phyloP scores from a whole-genome alignment of 1,139 yeast species.

The Hanseniaspora uvarum region DNA sequence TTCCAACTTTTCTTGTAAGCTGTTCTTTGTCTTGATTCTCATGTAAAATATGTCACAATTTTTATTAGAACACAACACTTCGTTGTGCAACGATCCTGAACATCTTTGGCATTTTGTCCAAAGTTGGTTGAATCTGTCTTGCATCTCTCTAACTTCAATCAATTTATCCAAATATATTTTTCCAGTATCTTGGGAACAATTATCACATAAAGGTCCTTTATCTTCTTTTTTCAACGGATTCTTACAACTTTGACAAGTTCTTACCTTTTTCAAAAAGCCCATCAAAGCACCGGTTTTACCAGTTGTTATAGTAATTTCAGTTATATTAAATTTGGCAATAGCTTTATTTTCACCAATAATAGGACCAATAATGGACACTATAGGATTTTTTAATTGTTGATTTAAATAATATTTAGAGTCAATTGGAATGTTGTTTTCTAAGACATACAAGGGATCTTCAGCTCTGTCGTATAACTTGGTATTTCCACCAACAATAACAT shows the following conservation, averaged over 20 bases:
- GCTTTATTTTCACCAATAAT: conserved; percentile 81
- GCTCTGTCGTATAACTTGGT: conserved; percentile 90
- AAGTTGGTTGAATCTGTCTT: conserved; percentile 70
- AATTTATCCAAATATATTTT: conserved; percentile 69
- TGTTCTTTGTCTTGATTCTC: conserved; percentile 93
- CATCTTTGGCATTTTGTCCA: conserved; percentile 99
- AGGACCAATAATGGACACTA: conserved; percentile 89
- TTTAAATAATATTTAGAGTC: conserved; percentile 91
- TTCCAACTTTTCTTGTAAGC: conserved; percentile 53
- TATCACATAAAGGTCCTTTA: conserved; percentile 71
- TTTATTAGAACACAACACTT: conserved; percentile 85
- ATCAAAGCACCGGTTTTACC: conserved; percentile 68
- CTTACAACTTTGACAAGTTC: conserved; percentile 78
- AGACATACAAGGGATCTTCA: conserved; percentile 88
- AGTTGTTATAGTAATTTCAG: conserved; percentile 39
- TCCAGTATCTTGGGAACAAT: conserved; percentile 67
- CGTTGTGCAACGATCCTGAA: conserved; percentile 92
- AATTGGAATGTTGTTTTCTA: conserved; percentile 84
- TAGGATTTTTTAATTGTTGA: conserved; percentile 85
- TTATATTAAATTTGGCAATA: conserved; percentile 58
- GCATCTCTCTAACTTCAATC: conserved; percentile 68
- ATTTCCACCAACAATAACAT: conserved; percentile 81
- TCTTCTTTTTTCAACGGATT: conserved; percentile 61
- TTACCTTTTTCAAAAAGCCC: conserved; percentile 85
- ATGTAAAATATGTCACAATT: conserved; percentile 97